Conservation (phyloP, 352 stramenopile species). For the Peronospora farinosa region DNA sequence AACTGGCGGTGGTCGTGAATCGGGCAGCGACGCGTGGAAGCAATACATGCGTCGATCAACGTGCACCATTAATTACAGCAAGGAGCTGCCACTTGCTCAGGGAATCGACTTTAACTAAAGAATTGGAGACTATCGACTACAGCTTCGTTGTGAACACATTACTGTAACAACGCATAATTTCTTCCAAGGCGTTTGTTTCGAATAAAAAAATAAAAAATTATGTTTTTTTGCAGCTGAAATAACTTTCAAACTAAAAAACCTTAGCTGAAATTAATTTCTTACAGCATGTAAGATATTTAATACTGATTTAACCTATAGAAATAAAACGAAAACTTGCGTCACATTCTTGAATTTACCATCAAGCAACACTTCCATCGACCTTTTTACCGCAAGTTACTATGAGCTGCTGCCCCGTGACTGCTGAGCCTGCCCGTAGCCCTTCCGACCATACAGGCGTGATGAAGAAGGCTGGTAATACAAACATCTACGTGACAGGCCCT, state of each 20-base stretch:
- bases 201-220: too few relatives aligned
- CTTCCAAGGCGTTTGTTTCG: too few relatives aligned
- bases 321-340: too few relatives aligned
- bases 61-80: slow-evolving; percentile 91
- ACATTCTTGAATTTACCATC: slow-evolving; percentile 19
- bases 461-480: slow-evolving; percentile 67
- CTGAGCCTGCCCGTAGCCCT: slow-evolving; percentile 43
- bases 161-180: too few relatives aligned
- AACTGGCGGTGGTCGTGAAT: slow-evolving; percentile 87
- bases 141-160: slow-evolving; percentile 10
- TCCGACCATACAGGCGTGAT: slow-evolving; percentile 42
- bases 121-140: slow-evolving; percentile 1
- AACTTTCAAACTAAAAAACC: too few relatives aligned
- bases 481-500: slow-evolving; percentile 66
- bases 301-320: not conserved
- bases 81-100: slow-evolving; percentile 88
- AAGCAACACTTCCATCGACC: too few relatives aligned
- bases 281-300: too few relatives aligned
- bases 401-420: slow-evolving; percentile 74
- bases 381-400: slow-evolving; percentile 16
- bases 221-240: too few relatives aligned
- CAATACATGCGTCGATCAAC: slow-evolving; percentile 93
- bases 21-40: slow-evolving; percentile 90
- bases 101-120: slow-evolving; percentile 88
- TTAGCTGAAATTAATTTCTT: too few relatives aligned